Conservation (phyloP, 768 basidiomycete genomes). For the Leucosporidium yakuticum region DNA sequence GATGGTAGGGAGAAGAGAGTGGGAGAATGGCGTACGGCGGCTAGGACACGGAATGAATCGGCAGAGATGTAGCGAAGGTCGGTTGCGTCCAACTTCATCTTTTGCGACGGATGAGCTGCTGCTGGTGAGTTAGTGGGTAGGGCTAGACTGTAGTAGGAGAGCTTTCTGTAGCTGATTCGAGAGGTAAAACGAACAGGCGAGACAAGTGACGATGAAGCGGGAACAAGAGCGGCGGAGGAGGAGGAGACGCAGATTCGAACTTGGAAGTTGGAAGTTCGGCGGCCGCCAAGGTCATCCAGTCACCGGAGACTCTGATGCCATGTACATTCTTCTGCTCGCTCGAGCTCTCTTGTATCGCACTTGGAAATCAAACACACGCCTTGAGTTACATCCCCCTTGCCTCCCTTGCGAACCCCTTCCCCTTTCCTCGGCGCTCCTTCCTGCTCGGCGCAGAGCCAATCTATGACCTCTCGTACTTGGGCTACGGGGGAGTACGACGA, state of each 20-base stretch:
- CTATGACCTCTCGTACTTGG: slow-evolving; percentile 3
- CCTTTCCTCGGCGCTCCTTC: no score
- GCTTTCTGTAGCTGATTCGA: neutral
- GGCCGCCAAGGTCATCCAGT: no score
- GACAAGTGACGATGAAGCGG: no score
- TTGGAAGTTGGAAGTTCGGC: no score
- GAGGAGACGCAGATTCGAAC: no score
- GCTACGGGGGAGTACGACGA: neutral
- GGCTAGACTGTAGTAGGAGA: neutral
- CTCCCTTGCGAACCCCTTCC: neutral
- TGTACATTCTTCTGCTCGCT: no score
- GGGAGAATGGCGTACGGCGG: slow-evolving; percentile 58
- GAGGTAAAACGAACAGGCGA: neutral
- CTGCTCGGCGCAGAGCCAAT: neutral
- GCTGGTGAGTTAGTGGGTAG: no score
- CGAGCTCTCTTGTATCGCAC: no score
- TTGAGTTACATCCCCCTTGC: neutral
- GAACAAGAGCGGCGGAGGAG: no score
- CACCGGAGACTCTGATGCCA: no score
- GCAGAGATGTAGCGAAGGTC: slow-evolving; percentile 86
- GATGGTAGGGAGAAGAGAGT: neutral
- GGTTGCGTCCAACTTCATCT: slow-evolving; percentile 38
- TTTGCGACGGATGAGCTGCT: no score
- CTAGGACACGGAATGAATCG: slow-evolving; percentile 92
- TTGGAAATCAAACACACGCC: no score